phyloP scores from a whole-genome alignment of 805 yeast species.

The Metschnikowia gruessii region DNA sequence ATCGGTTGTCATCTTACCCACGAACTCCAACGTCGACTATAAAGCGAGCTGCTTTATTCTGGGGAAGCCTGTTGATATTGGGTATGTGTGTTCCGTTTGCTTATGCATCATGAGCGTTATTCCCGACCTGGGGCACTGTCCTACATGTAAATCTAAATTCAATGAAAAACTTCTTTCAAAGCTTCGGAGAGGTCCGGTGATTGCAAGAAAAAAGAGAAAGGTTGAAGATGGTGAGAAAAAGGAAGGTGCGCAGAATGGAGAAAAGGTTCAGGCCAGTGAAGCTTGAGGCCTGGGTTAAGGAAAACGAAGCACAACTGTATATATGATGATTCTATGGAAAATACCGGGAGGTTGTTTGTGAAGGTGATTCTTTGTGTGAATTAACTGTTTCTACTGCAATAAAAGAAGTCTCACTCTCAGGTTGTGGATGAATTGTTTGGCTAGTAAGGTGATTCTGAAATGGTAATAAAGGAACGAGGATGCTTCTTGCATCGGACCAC shows the following conservation, averaged over 20 bases:
- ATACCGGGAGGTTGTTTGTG: no score
- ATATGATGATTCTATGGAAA: background rate
- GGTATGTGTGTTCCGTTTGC: constrained; percentile 94
- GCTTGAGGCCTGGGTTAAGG: background rate
- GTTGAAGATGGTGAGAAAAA: constrained; percentile 8
- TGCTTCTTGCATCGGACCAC: no score
- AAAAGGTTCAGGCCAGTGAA: background rate
- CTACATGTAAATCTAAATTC: constrained; percentile 80
- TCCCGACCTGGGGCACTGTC: constrained; percentile 70
- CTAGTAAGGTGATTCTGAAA: no score
- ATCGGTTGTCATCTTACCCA: constrained; percentile 73
- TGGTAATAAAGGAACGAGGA: no score
- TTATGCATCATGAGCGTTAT: constrained; percentile 70
- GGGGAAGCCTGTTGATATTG: constrained; percentile 87
- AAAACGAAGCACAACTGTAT: background rate
- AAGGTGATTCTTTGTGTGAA: no score
- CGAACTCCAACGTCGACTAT: constrained; percentile 83
- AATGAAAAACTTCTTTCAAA: constrained; percentile 60
- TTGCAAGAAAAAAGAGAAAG: constrained; percentile 33
- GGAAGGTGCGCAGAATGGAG: background rate
- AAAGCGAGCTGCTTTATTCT: constrained; percentile 92
- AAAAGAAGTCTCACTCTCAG: no score
- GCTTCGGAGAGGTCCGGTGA: constrained; percentile 59
- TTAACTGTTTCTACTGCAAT: no score
- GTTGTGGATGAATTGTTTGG: no score